These are phyloP conservation scores for Corynascus novoguineensis DNA, from an alignment of 495 filamentous ascomycete genomes.

Conservation along the genomic window DNA sequence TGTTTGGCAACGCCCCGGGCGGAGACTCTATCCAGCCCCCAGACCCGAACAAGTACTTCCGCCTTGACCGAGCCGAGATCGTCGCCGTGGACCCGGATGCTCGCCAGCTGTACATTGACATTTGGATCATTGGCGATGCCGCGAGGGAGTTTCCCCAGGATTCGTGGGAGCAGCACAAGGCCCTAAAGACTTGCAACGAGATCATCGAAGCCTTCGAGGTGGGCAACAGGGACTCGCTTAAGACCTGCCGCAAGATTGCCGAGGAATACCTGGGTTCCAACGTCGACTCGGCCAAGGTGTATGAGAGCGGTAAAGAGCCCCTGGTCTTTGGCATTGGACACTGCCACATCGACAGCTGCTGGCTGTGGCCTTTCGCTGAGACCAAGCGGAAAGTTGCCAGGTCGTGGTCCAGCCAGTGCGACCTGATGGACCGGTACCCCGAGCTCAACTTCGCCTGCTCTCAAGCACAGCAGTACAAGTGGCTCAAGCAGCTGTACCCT, in stretches of 20 bases:
- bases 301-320: conserved; percentile 63
- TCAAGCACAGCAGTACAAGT: conserved; percentile 96
- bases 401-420: conserved; percentile 94
- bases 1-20: conserved; percentile 89
- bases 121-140: conserved; percentile 90
- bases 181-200: conserved; percentile 71
- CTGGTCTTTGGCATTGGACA: conserved; percentile 87
- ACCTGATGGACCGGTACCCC: conserved; percentile 88
- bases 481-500: conserved; percentile 87
- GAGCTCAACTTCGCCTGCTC: conserved; percentile 90
- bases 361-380: conserved; percentile 99
- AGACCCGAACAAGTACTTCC: conserved; percentile 71
- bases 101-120: conserved; percentile 77
- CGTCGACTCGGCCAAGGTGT: conserved; percentile 78
- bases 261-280: conserved; percentile 73
- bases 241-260: conserved; percentile 74
- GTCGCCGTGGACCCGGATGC: conserved; percentile 84
- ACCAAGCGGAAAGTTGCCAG: conserved; percentile 95
- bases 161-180: conserved; percentile 81
- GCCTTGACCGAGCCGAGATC: conserved; percentile 73
- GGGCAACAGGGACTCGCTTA: conserved; percentile 70
- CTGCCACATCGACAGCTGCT: conserved; percentile 96
- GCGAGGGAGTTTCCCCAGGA: conserved; percentile 73
- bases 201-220: conserved; percentile 88
- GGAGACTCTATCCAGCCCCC: conserved; percentile 89